phyloP scores from a whole-genome alignment of 169 alveolate species.

The Eimeria acervulina region DNA sequence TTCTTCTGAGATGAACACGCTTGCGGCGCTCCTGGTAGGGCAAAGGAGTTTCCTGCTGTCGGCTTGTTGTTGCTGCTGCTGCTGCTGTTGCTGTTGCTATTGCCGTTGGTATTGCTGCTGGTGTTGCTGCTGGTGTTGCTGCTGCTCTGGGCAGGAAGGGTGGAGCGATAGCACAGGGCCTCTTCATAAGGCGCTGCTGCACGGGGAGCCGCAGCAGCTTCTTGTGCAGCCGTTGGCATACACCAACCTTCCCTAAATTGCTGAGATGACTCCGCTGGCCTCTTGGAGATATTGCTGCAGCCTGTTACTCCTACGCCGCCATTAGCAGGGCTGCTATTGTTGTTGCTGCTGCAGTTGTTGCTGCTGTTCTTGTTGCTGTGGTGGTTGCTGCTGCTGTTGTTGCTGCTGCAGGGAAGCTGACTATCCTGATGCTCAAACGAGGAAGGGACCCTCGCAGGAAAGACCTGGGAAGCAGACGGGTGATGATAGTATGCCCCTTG shows the following conservation, averaged over 20 bases:
- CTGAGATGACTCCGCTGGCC: background rate
- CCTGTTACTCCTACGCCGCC: background rate
- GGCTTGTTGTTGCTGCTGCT: background rate
- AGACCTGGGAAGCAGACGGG: background rate
- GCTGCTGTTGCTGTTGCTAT: background rate
- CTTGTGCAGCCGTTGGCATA: constrained; percentile 47
- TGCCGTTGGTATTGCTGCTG: background rate
- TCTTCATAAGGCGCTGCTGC: background rate
- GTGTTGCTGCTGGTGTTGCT: background rate
- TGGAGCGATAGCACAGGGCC: background rate
- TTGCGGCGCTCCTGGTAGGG: background rate
- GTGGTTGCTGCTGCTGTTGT: constrained; percentile 26
- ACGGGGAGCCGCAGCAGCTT: background rate
- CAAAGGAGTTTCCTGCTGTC: background rate
- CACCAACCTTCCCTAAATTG: background rate
- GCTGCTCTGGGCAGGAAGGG: background rate
- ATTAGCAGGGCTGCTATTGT: background rate
- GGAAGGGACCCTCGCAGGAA: background rate
- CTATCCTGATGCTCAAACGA: background rate
- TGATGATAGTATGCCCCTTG: background rate
- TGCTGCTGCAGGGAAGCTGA: background rate
- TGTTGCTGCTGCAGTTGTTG: background rate
- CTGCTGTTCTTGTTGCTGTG: background rate
- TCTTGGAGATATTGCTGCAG: background rate
- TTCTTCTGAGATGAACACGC: constrained; percentile 6